These are phyloP conservation scores for Verticillium longisporum DNA, from an alignment of 2,329 filamentous ascomycete genomes.

Conservation along the genomic window DNA sequence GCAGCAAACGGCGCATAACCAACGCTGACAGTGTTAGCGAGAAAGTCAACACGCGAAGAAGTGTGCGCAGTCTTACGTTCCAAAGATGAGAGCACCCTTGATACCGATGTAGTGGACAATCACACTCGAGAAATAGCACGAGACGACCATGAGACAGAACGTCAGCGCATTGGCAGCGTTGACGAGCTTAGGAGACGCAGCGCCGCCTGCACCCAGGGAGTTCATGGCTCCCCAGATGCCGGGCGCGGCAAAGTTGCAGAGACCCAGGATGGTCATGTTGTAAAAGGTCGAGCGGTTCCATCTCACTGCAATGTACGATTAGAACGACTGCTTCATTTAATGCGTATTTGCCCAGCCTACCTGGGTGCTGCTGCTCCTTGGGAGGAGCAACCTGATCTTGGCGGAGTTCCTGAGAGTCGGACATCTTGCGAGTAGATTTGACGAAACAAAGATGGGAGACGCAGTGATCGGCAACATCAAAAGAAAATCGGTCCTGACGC, in stretches of 20 bases:
- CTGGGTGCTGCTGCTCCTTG: slow-evolving; percentile 22
- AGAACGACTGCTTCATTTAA: neutral
- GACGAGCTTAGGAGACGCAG: slow-evolving; percentile 57
- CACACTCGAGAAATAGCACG: slow-evolving; percentile 58
- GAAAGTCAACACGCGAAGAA: neutral
- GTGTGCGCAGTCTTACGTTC: slow-evolving; percentile 40
- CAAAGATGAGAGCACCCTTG: slow-evolving; percentile 63
- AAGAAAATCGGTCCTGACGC: neutral
- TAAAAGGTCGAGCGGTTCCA: slow-evolving; percentile 69
- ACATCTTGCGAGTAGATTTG: neutral
- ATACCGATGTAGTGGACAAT: slow-evolving; percentile 64
- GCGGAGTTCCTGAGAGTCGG: neutral
- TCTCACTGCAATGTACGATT: slow-evolving; percentile 36
- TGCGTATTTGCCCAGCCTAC: slow-evolving; percentile 7
- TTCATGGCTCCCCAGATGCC: slow-evolving; percentile 73
- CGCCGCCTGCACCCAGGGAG: slow-evolving; percentile 62
- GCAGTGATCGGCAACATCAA: neutral
- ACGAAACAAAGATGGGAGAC: neutral
- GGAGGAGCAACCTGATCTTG: slow-evolving; percentile 6
- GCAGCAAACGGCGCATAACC: slow-evolving; percentile 68
- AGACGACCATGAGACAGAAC: slow-evolving; percentile 67
- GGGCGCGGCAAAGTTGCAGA: slow-evolving; percentile 64
- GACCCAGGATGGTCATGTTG: slow-evolving; percentile 64
- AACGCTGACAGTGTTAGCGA: slow-evolving; percentile 26
- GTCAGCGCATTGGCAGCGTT: slow-evolving; percentile 66